A percentile compares a stretch with the other conserved stretches of the same genome.
Conservation (phyloP, 1,284 basidiomycete genomes). For the Fomitopsis schrenkii region DNA sequence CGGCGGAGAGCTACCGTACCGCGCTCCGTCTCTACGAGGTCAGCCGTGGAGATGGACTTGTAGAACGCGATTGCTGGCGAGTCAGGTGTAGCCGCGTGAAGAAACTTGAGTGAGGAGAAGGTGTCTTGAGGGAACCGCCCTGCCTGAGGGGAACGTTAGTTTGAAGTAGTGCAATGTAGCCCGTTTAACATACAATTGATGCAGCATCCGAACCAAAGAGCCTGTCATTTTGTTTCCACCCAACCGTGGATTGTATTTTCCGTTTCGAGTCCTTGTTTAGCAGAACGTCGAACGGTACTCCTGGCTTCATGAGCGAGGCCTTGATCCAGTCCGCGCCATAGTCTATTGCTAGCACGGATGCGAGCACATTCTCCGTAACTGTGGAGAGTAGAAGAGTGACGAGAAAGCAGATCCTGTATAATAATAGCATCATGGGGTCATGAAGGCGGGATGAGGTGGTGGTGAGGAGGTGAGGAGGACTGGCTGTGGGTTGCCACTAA, state of each 20-base stretch:
- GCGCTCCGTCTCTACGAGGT: constrained; percentile 54
- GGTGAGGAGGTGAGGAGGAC: not conserved
- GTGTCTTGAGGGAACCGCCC: constrained; percentile 88
- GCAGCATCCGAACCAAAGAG: constrained; percentile 88
- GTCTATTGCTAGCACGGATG: constrained; percentile 87
- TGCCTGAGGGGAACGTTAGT: constrained; percentile 47
- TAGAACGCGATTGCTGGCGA: constrained; percentile 62
- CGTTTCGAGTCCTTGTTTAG: constrained; percentile 96
- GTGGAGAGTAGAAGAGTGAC: constrained; percentile 22
- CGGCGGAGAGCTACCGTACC: constrained; percentile 56
- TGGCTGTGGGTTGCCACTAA: not conserved
- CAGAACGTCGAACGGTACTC: constrained; percentile 93
- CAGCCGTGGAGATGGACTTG: constrained; percentile 60
- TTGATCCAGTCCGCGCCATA: constrained; percentile 97
- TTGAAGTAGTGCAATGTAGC: not conserved
- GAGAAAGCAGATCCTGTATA: not conserved
- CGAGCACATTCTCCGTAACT: constrained; percentile 31
- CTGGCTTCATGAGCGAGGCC: constrained; percentile 94
- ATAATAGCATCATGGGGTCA: constrained; percentile 1
- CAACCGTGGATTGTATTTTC: constrained; percentile 88
- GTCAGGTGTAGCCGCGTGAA: constrained; percentile 75
- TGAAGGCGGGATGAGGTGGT: not conserved
- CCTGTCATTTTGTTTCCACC: constrained; percentile 85
- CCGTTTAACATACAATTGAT: constrained; percentile 65
- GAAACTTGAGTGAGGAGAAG: constrained; percentile 83